Base-by-base conservation (phyloP, 108 stramenopile genomes). In the Asterionellopsis glacialis region DNA sequence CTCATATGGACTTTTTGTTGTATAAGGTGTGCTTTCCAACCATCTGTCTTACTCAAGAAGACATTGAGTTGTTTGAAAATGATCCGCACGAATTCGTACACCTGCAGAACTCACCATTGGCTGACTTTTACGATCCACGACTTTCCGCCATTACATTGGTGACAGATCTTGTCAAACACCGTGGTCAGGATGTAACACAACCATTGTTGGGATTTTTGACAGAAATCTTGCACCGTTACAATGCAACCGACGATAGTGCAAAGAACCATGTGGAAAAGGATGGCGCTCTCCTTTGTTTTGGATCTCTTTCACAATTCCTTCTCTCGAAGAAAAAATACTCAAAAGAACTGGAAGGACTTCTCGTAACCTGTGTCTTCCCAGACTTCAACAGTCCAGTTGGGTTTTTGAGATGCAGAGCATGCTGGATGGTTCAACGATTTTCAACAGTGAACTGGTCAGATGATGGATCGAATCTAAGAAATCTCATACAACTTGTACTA, bases 21-120 rank as follows among this genome's bases (percentile, higher is more conserved):
- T 96, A 95, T 73, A 87, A 97, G 67, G 96, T 95, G 10, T 95
- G 96, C 72, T 97, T 96, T 64, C 96, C 96, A 33, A 83, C 83
- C 25, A 88, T 98, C 64, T 95, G 95, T 58, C 73, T 97, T 49
- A 85, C 86, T 11, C 63, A 82, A 45, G 87, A 81, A 3, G 96
- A 98, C 67, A 64, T 63, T 51, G 88, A 93, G 9, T 68, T 80
- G 70, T 98, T 98, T 68, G 96, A 97, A 58, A 82, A 86, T 41
- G 98, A 98, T 58, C 98, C 96, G 11, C 88, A 90, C 61, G 98
- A 98, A 69, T 97, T 96, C 72, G 93, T 98, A 13, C 91, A 94
- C 49, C 82, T 91, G 59, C 85, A 87, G 58, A 95, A 94, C 71
- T 91, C 92, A 65, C 96, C 96, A 1, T 57, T 96, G 59, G 90